Base-by-base conservation (phyloP, 768 basidiomycete genomes). In the Strobilomyces echinocephalus region DNA sequence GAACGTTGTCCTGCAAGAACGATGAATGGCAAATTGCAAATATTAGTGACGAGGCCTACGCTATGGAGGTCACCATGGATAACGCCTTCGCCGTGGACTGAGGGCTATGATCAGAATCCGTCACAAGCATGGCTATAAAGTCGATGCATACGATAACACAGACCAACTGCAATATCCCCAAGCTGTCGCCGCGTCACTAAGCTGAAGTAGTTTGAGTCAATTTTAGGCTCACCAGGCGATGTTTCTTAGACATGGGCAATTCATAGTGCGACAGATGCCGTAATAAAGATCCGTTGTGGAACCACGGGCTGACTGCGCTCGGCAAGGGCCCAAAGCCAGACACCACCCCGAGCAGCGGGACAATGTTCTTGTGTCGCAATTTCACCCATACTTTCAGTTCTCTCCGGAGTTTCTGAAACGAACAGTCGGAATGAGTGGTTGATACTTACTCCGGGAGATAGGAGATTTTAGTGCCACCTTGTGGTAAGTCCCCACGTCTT, bases 51-150 rank as follows among this genome's bases (percentile, higher is more conserved):
- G 33, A 15, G 21, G 21, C 68, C 14, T 53, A 73, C 70, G 1
- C 70, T 73, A 46, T 74, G 69, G 11, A 74, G 60, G 52, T 76
- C 72, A 9, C 70, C 72, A 48, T 74, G 73, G 2, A 70, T 46
- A 14, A 74, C 44, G 6, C 11, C 42, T 9, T 55, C 21, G 28
- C 24, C 33, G n/a, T 71, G 67, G 8, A 68, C 69, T 68, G 20
- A 43, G 41, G 11, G 4, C 2, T 3, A 5, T 15, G 10, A 26
- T 56, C 1, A 53, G 43, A n/a, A 41, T 11, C 14, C 16, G 10
- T 41, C 20, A 18, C 1, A 26, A 26, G 14, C 28, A 34, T 8
- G 14, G 5, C 8, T 11, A 18, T 47, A 8, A 24, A 30, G 16
- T 41, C 42, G 20, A 9, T 15, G 53, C 68, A 16, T 40, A 68